Percentiles rank a stretch among this genome's conserved stretches.
These are phyloP conservation scores for Coleophoma eucalyptorum DNA, from an alignment of 2,329 filamentous ascomycete species.

Conservation along the genomic window DNA sequence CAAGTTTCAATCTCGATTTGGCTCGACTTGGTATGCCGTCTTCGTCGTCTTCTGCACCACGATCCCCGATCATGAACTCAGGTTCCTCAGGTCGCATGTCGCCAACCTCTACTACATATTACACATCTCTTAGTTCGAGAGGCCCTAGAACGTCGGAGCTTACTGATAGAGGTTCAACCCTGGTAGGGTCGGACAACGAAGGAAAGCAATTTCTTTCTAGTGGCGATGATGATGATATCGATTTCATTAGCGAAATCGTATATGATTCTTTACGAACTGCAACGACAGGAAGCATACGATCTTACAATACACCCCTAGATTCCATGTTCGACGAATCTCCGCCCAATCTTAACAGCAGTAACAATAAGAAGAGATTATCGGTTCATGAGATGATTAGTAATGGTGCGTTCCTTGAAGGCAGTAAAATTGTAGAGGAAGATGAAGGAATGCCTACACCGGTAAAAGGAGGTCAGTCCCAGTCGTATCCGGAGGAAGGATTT, in stretches of 20 bases:
- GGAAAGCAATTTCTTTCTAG: constrained; percentile 55
- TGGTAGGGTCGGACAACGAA: constrained; percentile 68
- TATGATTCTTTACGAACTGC: constrained; percentile 74
- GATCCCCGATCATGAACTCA: constrained; percentile 27
- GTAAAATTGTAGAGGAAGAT: constrained; percentile 60
- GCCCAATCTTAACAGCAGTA: constrained; percentile 48
- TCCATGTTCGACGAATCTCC: constrained; percentile 81
- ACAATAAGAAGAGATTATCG: constrained; percentile 23
- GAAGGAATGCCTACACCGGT: constrained; percentile 50
- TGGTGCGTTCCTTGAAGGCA: constrained; percentile 48
- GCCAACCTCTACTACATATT: constrained; percentile 25
- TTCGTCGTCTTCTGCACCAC: constrained; percentile 27
- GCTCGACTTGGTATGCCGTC: constrained; percentile 41
- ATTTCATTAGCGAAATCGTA: constrained; percentile 72
- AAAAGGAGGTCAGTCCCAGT: constrained; percentile 13
- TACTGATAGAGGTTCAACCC: constrained; percentile 49
- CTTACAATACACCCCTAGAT: constrained; percentile 68
- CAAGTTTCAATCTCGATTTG: constrained; percentile 51
- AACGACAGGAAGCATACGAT: constrained; percentile 62
- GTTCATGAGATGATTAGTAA: constrained; percentile 25
- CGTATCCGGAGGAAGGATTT: constrained; percentile 13
- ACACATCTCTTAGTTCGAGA: constrained; percentile 12
- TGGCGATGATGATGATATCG: constrained; percentile 73
- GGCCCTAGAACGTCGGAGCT: constrained; percentile 18
- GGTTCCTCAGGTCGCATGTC: constrained; percentile 37